A percentile compares a stretch with the other conserved stretches of the same genome.
phyloP scores from a whole-genome alignment of 2,329 filamentous ascomycete genomes.

The Chalara sp. region DNA sequence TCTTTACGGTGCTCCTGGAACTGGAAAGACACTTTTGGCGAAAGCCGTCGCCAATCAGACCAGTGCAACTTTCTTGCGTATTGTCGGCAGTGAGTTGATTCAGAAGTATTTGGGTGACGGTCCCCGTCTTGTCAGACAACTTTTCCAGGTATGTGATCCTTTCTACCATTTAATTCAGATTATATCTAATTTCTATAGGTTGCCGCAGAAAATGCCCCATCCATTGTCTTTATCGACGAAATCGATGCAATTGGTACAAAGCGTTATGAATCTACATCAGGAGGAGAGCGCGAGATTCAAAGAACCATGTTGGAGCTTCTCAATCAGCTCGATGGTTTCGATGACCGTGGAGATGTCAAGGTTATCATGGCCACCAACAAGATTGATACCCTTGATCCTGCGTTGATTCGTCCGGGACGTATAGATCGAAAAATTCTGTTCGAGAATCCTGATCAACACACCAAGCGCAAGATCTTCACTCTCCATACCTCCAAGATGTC shows the following conservation, averaged over 20 bases:
- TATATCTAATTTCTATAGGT: constrained; percentile 45
- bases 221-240: constrained; percentile 98
- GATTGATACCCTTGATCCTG: constrained; percentile 95
- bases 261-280: constrained; percentile 94
- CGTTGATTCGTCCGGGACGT: constrained; percentile 90
- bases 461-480: constrained; percentile 95
- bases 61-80: constrained; percentile 95
- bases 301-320: constrained; percentile 97
- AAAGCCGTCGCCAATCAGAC: constrained; percentile 98
- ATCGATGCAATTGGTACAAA: constrained; percentile 99
- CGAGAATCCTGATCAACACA: constrained; percentile 71
- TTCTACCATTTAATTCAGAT: neutral
- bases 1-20: constrained; percentile 93
- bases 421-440: constrained; percentile 95
- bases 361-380: constrained; percentile 99
- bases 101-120: constrained; percentile 98
- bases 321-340: constrained; percentile 97
- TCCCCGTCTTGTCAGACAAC: constrained; percentile 86
- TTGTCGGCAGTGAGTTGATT: constrained; percentile 94
- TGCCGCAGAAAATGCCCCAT: constrained; percentile 90
- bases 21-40: constrained; percentile 90
- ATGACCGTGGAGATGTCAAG: constrained; percentile 97
- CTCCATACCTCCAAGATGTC: constrained; percentile 99
- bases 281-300: constrained; percentile 94
- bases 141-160: constrained; percentile 63